Conservation (phyloP, 257 asterid species). For the Fraxinus quadrangulata region DNA sequence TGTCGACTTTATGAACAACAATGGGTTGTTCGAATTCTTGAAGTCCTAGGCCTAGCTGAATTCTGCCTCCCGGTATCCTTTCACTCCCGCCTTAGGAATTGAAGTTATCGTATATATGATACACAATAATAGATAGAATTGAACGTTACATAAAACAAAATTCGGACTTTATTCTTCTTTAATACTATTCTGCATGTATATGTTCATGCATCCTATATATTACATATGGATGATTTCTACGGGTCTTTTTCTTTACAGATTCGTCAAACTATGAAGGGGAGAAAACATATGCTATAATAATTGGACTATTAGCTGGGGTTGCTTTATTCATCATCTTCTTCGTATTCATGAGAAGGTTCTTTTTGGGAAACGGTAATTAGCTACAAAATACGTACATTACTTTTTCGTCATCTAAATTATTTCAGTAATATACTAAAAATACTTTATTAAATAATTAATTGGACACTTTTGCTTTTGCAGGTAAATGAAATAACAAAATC, state of each 20-base stretch:
- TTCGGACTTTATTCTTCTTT: background rate
- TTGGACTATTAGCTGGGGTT: conserved; percentile 79
- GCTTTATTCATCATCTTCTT: conserved; percentile 79
- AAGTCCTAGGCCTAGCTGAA: background rate
- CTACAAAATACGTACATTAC: background rate
- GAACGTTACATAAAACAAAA: background rate
- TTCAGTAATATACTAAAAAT: too few species aligned
- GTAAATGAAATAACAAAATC: conserved; percentile 46
- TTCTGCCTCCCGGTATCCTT: background rate
- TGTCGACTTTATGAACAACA: background rate
- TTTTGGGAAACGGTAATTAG: conserved; percentile 51
- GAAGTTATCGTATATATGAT: background rate
- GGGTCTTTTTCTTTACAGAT: conserved; percentile 25
- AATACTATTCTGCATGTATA: background rate
- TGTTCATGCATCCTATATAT: background rate
- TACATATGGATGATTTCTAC: background rate
- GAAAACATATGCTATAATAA: conserved; percentile 85
- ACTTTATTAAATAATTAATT: conserved; percentile 15
- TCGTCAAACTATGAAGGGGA: conserved; percentile 63
- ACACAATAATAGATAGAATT: background rate
- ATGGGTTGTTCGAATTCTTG: background rate
- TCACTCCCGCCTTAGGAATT: background rate
- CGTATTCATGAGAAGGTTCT: conserved; percentile 67
- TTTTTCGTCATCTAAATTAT: background rate
- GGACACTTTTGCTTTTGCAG: conserved; percentile 47